Evolutionary conservation across 139 green algal genomes (phyloP).

Genomic region (Raphidocelis subcapitata): DNA sequence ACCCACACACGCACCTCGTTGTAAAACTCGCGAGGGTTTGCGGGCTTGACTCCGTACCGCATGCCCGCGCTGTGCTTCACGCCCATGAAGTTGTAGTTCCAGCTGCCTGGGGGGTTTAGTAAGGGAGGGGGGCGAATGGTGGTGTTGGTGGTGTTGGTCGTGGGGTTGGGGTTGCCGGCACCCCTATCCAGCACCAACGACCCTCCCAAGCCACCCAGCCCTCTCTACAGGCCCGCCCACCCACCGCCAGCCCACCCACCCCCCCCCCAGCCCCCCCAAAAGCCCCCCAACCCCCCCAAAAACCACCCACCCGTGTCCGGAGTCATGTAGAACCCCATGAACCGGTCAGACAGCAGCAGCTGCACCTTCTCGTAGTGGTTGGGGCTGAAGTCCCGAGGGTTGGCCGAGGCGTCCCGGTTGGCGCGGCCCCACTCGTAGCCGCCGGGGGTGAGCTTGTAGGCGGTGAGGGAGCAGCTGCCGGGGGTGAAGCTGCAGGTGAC

Average conservation of each 20-base stretch:
- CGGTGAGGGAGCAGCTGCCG: conserved; percentile 90
- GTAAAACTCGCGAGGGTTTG: conserved; percentile 96
- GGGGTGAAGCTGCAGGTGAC: conserved; percentile 97
- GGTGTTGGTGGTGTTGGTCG: neutral
- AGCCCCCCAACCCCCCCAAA: neutral
- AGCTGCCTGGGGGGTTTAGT: no score
- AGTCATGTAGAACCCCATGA: conserved; percentile 99
- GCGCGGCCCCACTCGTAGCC: conserved; percentile 88
- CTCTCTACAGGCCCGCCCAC: no score
- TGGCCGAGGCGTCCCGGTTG: conserved; percentile 86
- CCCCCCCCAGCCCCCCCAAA: no score
- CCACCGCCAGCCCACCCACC: no score
- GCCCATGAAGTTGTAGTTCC: conserved; percentile 99
- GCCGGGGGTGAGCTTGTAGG: conserved; percentile 97
- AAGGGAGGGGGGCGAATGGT: conserved; percentile 19
- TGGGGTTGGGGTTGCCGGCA: neutral
- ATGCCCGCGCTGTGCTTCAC: conserved; percentile 62
- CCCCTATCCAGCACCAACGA: no score
- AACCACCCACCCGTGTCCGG: conserved; percentile 83
- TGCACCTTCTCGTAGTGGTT: conserved; percentile 97
- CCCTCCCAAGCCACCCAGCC: no score
- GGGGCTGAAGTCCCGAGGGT: conserved; percentile 83
- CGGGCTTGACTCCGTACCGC: conserved; percentile 86
- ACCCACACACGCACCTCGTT: conserved; percentile 74
- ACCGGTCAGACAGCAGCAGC: conserved; percentile 96